These are phyloP conservation scores for Cyathus striatus DNA, from an alignment of 768 basidiomycete genomes.

Conservation along the genomic window DNA sequence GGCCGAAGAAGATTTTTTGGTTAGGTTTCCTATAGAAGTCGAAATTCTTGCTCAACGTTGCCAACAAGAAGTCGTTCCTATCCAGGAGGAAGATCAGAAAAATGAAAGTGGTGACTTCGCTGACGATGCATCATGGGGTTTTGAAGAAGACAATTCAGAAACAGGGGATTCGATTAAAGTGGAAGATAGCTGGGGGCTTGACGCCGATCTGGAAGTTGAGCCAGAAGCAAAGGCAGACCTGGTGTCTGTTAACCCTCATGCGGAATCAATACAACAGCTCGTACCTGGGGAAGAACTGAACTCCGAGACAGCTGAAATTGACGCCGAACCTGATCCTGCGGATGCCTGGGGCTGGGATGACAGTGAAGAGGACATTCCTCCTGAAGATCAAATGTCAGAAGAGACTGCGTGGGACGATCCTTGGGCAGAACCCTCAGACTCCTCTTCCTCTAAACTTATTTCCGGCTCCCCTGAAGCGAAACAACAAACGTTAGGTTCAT, in stretches of 20 bases:
- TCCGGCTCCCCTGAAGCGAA: conserved; percentile 18
- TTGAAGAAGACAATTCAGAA: conserved; percentile 19
- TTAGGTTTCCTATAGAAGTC: conserved; percentile 37
- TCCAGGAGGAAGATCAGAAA: conserved; percentile 15
- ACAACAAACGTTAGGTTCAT: conserved; percentile 26
- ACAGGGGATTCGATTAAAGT: conserved; percentile 20
- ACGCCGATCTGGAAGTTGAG: conserved; percentile 31
- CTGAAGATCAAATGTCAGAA: conserved; percentile 24
- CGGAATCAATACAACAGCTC: neutral
- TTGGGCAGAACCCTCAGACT: conserved; percentile 48
- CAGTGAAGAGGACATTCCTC: conserved; percentile 30
- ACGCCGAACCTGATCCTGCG: conserved; percentile 35
- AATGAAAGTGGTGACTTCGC: conserved; percentile 34
- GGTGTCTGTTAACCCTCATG: too few species aligned
- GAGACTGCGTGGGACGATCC: conserved; percentile 62
- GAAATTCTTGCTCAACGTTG: conserved; percentile 24
- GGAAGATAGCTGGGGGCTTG: conserved; percentile 48
- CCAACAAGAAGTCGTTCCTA: conserved; percentile 21
- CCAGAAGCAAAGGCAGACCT: conserved; percentile 6
- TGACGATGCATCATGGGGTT: conserved; percentile 29
- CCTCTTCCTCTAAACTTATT: conserved; percentile 14
- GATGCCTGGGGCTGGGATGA: conserved; percentile 82
- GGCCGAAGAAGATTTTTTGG: conserved; percentile 26
- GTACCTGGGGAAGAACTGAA: neutral
- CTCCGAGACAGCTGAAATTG: conserved; percentile 8